Conservation (phyloP, 176 grass and related monocot species). For the Bromus sterilis region DNA sequence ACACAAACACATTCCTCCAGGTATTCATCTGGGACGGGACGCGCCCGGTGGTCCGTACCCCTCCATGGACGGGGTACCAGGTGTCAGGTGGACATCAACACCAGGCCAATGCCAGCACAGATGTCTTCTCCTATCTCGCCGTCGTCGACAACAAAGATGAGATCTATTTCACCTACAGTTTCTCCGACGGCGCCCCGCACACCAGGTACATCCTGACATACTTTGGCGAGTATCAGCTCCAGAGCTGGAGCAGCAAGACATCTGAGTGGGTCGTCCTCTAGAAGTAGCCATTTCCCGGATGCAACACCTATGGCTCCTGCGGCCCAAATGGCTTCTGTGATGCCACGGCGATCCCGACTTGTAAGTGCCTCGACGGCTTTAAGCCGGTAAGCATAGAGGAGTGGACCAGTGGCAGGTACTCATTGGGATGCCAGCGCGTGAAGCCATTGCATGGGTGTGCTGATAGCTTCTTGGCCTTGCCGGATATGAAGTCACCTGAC, state of each 20-base stretch:
- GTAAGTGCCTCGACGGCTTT: neutral
- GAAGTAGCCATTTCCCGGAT: neutral
- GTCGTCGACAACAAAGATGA: neutral
- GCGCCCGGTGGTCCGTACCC: neutral
- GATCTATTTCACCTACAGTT: neutral
- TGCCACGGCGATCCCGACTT: neutral
- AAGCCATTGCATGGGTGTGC: neutral
- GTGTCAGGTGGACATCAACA: neutral
- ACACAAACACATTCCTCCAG: neutral
- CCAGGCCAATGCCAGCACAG: neutral
- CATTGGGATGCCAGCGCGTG: neutral
- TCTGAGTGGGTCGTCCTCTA: neutral
- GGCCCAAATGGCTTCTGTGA: constrained; percentile 1
- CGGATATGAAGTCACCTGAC: neutral
- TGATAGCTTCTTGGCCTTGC: neutral
- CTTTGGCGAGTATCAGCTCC: neutral
- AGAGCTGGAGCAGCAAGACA: neutral
- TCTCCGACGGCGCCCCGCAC: neutral
- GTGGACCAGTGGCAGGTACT: neutral
- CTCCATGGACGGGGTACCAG: constrained; percentile 20
- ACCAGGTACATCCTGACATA: neutral
- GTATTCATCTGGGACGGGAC: neutral
- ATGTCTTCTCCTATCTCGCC: neutral
- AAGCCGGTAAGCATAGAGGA: neutral
- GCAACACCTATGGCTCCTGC: constrained; percentile 7